A percentile compares a stretch with the other conserved stretches of the same genome.
These are phyloP conservation scores for Quillaja saponaria DNA, from an alignment of 306 rosid genomes.

Conservation along the genomic window DNA sequence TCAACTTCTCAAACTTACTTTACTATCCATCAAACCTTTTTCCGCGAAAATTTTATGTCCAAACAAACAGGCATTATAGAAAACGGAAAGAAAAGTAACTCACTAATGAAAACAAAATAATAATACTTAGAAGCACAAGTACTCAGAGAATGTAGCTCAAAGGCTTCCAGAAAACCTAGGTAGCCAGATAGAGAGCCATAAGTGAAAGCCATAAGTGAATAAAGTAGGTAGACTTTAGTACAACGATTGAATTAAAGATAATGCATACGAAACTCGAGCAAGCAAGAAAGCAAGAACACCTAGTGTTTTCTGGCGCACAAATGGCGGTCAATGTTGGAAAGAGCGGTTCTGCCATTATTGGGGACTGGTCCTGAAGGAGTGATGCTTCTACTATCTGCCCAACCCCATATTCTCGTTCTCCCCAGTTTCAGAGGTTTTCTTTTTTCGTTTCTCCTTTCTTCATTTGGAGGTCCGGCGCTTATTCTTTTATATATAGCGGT, in stretches of 20 bases:
- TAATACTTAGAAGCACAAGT: slow-evolving; percentile 11
- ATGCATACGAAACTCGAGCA: background rate
- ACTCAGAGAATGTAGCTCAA: background rate
- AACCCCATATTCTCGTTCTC: too few species aligned
- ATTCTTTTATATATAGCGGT: too few species aligned
- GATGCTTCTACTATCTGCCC: too few species aligned
- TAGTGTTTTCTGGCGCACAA: too few species aligned
- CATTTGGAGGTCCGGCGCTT: too few species aligned
- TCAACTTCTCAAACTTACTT: background rate
- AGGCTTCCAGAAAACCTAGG: slow-evolving; percentile 1
- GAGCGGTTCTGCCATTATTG: too few species aligned
- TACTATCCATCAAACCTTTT: background rate
- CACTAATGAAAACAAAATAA: background rate
- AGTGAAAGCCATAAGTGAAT: slow-evolving; percentile 9
- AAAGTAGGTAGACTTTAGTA: background rate
- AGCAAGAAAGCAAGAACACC: background rate
- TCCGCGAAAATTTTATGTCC: background rate
- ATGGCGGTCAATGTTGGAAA: too few species aligned
- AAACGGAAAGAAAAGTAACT: background rate
- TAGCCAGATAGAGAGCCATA: slow-evolving; percentile 2
- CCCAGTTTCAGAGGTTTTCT: too few species aligned
- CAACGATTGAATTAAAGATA: background rate
- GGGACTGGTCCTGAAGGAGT: too few species aligned
- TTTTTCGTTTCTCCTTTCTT: too few species aligned
- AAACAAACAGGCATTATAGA: background rate